Base-by-base conservation (phyloP, 257 asterid species). In the Henckelia pumila region DNA sequence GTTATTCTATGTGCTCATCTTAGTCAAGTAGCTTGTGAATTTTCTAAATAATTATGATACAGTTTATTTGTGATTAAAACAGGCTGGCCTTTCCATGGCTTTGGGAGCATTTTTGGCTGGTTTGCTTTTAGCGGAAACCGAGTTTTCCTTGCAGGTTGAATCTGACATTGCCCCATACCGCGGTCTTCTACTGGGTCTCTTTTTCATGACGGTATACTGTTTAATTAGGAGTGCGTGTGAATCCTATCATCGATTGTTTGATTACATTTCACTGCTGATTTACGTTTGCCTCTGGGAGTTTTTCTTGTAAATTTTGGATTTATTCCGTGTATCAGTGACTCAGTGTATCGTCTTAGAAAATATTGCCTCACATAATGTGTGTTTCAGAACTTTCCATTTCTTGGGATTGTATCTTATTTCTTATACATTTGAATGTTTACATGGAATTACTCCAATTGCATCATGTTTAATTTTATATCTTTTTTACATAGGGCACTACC, bases 11-110 rank as follows among this genome's bases (percentile, higher is more conserved):
- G 53, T 44, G 53, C 19, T 44, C 20, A 44, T 44, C 53, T 16
- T 73, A 59, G 8, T 59, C 16, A 7, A 66, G 22, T 17, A 57
- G 61, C 32, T 29, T 63, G 33, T 60, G 44, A 49, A 26, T 59
- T 9, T 19, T 72, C 20, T 21, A 20, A 9, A 35, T 20, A 19
- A 52, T 40, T 22, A 28, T 40, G 24, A 16, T 44, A 44, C 20
- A 22, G 37, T 64, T 58, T 68, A 70, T 64, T 9, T 53, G 56
- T 66, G n/a, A 44, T 44, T 44, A 40, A 73, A 77, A 79, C 89
- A 94, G 99, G 99, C 99, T 83, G 99, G 99, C 69, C 92, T 94
- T 73, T 94, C 99, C 78, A 94, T 94, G 99, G 99, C 99, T 25
- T 71, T 94, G 74, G 99, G 99, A 73, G 99, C 99, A 72, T 94